Evolutionary conservation across 208 protist genomes (phyloP).

Genomic region (Trypanosoma melophagium): DNA sequence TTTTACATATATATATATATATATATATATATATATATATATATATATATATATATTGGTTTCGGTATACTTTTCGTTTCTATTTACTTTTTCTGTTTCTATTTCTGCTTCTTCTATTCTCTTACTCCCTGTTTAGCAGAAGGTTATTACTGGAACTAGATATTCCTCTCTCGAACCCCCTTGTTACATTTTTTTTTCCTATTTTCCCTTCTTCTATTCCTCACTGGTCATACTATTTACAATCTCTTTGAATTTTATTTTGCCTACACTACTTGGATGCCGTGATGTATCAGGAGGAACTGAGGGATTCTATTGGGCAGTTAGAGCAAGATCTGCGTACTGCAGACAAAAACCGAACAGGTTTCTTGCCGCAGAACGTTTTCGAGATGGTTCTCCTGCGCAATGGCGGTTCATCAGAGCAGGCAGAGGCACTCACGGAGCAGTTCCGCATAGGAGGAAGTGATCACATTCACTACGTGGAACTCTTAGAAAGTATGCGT

Average conservation of each 20-base stretch:
- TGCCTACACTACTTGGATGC: conserved; percentile 17
- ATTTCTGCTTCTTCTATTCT: too few relatives aligned
- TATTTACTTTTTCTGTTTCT: too few relatives aligned
- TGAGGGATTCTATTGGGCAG: conserved; percentile 32
- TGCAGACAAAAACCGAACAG: conserved; percentile 23
- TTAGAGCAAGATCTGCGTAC: conserved; percentile 29
- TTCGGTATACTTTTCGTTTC: too few relatives aligned
- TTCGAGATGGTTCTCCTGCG: conserved; percentile 26
- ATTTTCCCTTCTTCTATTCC: conserved; percentile 1
- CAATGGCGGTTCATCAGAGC: conserved; percentile 27
- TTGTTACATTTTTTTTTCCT: not conserved
- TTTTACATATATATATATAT: too few relatives aligned
- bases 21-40: too few relatives aligned
- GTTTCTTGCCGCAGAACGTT: conserved; percentile 17
- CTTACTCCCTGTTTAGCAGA: too few relatives aligned
- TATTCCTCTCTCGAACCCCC: too few relatives aligned
- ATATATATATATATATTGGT: too few relatives aligned
- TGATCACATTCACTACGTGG: conserved; percentile 11
- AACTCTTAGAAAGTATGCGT: conserved; percentile 13
- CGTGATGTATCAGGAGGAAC: conserved; percentile 26
- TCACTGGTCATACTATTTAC: not conserved
- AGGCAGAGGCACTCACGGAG: conserved; percentile 30
- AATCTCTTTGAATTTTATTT: conserved; percentile 5
- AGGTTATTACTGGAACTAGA: too few relatives aligned
- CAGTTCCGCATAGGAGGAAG: conserved; percentile 17